These are phyloP conservation scores for Pseudopyrenochaeta lycopersici DNA, from an alignment of 2,329 filamentous ascomycete species.

Conservation along the genomic window DNA sequence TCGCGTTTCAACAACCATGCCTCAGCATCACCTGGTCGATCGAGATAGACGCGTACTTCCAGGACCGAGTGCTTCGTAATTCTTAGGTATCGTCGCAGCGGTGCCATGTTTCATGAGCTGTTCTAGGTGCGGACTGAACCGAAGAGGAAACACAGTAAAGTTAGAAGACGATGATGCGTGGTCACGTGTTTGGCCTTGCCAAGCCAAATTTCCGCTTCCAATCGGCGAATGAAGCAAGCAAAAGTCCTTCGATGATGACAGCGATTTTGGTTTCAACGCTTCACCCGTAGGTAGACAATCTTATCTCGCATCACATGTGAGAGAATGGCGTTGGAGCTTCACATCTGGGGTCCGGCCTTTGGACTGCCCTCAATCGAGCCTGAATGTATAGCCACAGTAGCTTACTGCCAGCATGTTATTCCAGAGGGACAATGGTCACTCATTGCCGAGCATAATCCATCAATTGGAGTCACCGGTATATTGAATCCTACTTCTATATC, in stretches of 20 bases:
- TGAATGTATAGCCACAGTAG: constrained; percentile 85
- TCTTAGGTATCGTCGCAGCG: constrained; percentile 85
- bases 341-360: constrained; percentile 91
- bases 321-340: constrained; percentile 73
- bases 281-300: background rate
- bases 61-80: constrained; percentile 94
- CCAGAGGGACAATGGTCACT: constrained; percentile 58
- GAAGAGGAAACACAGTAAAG: background rate
- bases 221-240: background rate
- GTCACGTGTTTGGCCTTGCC: constrained; percentile 30
- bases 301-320: constrained; percentile 3
- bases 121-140: background rate
- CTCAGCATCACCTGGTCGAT: constrained; percentile 83
- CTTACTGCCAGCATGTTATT: constrained; percentile 74
- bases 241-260: background rate
- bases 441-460: constrained; percentile 65
- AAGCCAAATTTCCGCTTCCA: constrained; percentile 15
- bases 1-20: constrained; percentile 84
- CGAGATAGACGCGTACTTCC: constrained; percentile 96
- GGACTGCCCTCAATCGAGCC: constrained; percentile 89
- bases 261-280: background rate
- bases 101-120: constrained; percentile 70
- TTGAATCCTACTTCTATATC: background rate
- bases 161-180: constrained; percentile 20
- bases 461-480: constrained; percentile 69